Conservation (phyloP, 192 early-diverging fungal species). For the Umbelopsis vinacea region DNA sequence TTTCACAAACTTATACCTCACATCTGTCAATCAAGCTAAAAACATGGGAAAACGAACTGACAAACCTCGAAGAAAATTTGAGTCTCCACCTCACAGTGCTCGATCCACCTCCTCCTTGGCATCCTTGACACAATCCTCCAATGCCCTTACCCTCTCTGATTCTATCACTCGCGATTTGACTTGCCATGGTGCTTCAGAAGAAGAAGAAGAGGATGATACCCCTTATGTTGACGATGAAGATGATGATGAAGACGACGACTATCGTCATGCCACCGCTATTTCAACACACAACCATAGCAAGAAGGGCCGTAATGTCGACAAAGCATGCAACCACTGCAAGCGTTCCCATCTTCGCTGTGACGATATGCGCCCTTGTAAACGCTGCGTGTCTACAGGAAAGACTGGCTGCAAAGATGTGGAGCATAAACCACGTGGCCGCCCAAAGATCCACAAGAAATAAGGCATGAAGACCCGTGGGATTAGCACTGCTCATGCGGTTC, state of each 20-base stretch:
- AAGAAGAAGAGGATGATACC: slow-evolving; percentile 14
- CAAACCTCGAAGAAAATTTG: slow-evolving; percentile 20
- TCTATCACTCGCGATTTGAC: slow-evolving; percentile 21
- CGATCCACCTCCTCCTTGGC: slow-evolving; percentile 29
- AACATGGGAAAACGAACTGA: slow-evolving; percentile 1
- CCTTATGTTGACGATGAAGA: slow-evolving; percentile 20
- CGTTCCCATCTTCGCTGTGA: slow-evolving; percentile 45
- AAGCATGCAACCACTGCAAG: slow-evolving; percentile 47
- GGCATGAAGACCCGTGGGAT: too few relatives aligned
- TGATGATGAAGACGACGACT: slow-evolving; percentile 28
- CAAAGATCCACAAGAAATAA: slow-evolving; percentile 41
- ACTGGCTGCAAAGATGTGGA: slow-evolving; percentile 45
- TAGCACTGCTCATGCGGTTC: background rate
- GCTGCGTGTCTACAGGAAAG: slow-evolving; percentile 43
- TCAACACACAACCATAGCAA: slow-evolving; percentile 8
- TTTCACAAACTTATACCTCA: slow-evolving; percentile 17
- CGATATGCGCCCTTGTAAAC: slow-evolving; percentile 39
- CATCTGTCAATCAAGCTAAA: slow-evolving; percentile 13
- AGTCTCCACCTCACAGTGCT: slow-evolving; percentile 8
- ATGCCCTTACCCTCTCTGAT: slow-evolving; percentile 20
- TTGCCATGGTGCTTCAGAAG: slow-evolving; percentile 16
- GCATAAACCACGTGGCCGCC: slow-evolving; percentile 46
- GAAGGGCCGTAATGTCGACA: slow-evolving; percentile 44
- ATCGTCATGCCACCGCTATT: background rate
- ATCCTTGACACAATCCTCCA: slow-evolving; percentile 11